Percentiles rank a stretch among this genome's conserved stretches.
Evolutionary conservation across 139 green algal genomes (phyloP).

Genomic region (Bryopsis sp.): DNA sequence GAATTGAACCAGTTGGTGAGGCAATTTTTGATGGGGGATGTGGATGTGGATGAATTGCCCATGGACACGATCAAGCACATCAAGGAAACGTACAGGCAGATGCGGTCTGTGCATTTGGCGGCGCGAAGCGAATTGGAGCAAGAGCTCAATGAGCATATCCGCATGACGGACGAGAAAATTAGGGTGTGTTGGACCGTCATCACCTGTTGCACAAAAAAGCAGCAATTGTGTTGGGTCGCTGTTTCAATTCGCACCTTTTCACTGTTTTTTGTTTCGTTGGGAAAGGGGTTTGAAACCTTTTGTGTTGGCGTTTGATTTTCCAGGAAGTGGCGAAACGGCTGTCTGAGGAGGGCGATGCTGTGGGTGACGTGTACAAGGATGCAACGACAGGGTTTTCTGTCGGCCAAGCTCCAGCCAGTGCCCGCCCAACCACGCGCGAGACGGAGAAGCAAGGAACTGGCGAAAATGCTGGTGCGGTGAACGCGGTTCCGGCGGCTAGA

Average conservation of each 20-base stretch:
- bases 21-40: slow-evolving; percentile 28
- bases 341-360: slow-evolving; percentile 4
- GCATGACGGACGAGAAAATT: slow-evolving; percentile 8
- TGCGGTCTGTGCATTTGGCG: slow-evolving; percentile 28
- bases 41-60: slow-evolving; percentile 43
- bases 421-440: slow-evolving; percentile 7
- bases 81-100: slow-evolving; percentile 47
- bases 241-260: neutral
- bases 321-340: neutral
- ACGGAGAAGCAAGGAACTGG: neutral
- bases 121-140: slow-evolving; percentile 15
- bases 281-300: neutral
- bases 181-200: too few species aligned
- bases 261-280: slow-evolving; percentile 12
- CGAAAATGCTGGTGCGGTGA: neutral
- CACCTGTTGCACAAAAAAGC: neutral
- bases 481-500: neutral
- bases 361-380: slow-evolving; percentile 35
- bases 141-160: slow-evolving; percentile 19
- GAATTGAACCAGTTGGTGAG: neutral
- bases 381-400: slow-evolving; percentile 23
- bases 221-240: neutral
- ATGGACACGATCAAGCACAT: slow-evolving; percentile 54
- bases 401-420: slow-evolving; percentile 23
- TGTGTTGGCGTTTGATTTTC: neutral